phyloP scores from a whole-genome alignment of 305 asterid species.

The Fraxinus dipetala region DNA sequence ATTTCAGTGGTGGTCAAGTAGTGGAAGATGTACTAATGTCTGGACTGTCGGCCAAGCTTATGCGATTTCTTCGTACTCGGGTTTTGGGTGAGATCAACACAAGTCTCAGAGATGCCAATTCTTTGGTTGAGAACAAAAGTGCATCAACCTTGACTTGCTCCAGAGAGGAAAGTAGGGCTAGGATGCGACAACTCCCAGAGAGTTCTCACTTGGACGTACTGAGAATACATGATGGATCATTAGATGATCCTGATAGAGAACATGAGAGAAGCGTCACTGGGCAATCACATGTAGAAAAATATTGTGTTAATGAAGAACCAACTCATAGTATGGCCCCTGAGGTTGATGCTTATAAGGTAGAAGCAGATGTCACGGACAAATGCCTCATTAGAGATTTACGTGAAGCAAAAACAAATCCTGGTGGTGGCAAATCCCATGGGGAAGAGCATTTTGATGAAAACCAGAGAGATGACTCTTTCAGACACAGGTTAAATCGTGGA shows the following conservation, averaged over 20 bases:
- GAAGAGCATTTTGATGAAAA: slow-evolving; percentile 80
- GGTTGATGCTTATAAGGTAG: slow-evolving; percentile 46
- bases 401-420: slow-evolving; percentile 57
- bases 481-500: slow-evolving; percentile 64
- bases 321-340: slow-evolving; percentile 47
- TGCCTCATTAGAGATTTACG: slow-evolving; percentile 46
- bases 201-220: slow-evolving; percentile 53
- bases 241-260: slow-evolving; percentile 52
- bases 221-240: slow-evolving; percentile 36
- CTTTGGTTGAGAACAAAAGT: slow-evolving; percentile 50
- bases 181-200: slow-evolving; percentile 56
- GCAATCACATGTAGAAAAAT: slow-evolving; percentile 51
- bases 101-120: slow-evolving; percentile 59
- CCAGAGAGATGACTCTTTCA: slow-evolving; percentile 62
- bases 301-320: slow-evolving; percentile 63
- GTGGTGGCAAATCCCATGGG: slow-evolving; percentile 51
- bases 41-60: slow-evolving; percentile 85
- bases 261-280: slow-evolving; percentile 42
- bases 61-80: slow-evolving; percentile 78
- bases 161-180: slow-evolving; percentile 72
- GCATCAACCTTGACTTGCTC: slow-evolving; percentile 35
- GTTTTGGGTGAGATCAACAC: slow-evolving; percentile 67
- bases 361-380: slow-evolving; percentile 62
- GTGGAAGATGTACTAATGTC: slow-evolving; percentile 93
- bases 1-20: slow-evolving; percentile 76